Evolutionary conservation across 1,139 yeast genomes (phyloP).

Genomic region (Taphrina wiesneri): DNA sequence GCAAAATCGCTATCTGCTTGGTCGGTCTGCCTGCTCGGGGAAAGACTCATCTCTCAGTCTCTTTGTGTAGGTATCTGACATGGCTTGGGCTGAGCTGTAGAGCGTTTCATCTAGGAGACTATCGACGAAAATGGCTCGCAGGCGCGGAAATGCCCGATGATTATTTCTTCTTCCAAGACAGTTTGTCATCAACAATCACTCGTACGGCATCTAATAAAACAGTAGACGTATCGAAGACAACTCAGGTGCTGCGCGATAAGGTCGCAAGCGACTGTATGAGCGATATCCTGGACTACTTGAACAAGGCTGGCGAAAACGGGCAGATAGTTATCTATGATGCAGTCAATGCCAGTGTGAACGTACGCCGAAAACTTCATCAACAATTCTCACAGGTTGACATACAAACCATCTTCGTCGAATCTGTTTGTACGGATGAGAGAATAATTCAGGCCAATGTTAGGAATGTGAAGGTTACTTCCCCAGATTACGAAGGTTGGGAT

Average conservation of each 20-base stretch:
- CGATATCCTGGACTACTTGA: slow-evolving; percentile 60
- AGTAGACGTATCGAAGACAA: slow-evolving; percentile 48
- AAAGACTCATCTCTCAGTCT: slow-evolving; percentile 87
- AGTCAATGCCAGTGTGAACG: slow-evolving; percentile 74
- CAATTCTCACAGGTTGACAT: slow-evolving; percentile 61
- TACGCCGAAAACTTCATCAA: slow-evolving; percentile 60
- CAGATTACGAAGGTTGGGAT: slow-evolving; percentile 81
- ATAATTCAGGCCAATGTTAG: slow-evolving; percentile 74
- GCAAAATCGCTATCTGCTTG: slow-evolving; percentile 81
- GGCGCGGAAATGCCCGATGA: slow-evolving; percentile 64
- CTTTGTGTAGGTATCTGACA: slow-evolving; percentile 83
- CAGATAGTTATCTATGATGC: slow-evolving; percentile 97
- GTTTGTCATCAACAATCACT: not conserved
- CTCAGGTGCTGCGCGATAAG: slow-evolving; percentile 57
- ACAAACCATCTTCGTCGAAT: slow-evolving; percentile 83
- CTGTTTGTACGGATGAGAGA: slow-evolving; percentile 71
- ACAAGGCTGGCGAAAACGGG: slow-evolving; percentile 64
- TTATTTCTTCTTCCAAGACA: slow-evolving; percentile 62
- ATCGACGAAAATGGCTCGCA: slow-evolving; percentile 61
- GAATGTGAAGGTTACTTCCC: slow-evolving; percentile 77
- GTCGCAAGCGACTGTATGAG: slow-evolving; percentile 65
- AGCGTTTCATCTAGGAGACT: slow-evolving; percentile 89
- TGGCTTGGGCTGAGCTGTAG: slow-evolving; percentile 94
- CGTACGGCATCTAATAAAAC: not conserved
- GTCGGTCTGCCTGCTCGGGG: slow-evolving; percentile 98